Evolutionary conservation across 768 basidiomycete species (phyloP), one percentile per base, ranked within the genome.

Genomic region (Xanthoconium purpureum): DNA sequence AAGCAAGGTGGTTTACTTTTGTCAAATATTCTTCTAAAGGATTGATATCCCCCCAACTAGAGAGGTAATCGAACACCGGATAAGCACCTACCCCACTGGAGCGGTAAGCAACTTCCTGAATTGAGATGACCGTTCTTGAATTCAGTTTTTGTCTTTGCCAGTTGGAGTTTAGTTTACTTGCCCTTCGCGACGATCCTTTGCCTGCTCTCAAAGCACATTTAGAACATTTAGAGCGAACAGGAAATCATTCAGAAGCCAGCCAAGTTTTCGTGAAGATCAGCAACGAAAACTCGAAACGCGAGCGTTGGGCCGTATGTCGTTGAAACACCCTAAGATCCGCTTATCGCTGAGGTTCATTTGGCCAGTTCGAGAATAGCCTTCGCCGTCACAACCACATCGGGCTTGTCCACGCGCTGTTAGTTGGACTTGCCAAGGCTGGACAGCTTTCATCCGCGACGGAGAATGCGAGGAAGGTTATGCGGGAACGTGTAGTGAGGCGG

Each of bases 141-240:
- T 54, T 39, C 36, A 63, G 59, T 50, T 55, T 33, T 47, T 47
- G 20, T 56, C 51, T 33, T 39, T 46, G 37, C 35, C 57, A 95
- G 93, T 78, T 96, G 51, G 91, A 95, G 68, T 98, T 98, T 77
- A 94, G 89, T 71, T 82, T 98, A 36, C 83, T 97, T 36, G 93
- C 91, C 7, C 76, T 99, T 43, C 87, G 88, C 52, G 85, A 89
- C 42, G 89, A 93, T 67, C 89, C 91, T 32, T 63, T 97, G 28
- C 89, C 89, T 13, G 64, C 71, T 6, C 79, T 98, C 24, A 80
- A 84, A 67, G 66, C 76, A 24, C 83, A 86, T 48, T 70, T 94
- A 24, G 71, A 78, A 49, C 74, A 71, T 58, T 72, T 73, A 50
- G 84, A 80, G 66, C 69, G 65, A 57, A 69, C 73, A 54, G 73